A percentile compares a stretch with the other conserved stretches of the same genome.
These are phyloP conservation scores for Fusarium poae DNA, from an alignment of 2,329 filamentous ascomycete species.

Conservation along the genomic window DNA sequence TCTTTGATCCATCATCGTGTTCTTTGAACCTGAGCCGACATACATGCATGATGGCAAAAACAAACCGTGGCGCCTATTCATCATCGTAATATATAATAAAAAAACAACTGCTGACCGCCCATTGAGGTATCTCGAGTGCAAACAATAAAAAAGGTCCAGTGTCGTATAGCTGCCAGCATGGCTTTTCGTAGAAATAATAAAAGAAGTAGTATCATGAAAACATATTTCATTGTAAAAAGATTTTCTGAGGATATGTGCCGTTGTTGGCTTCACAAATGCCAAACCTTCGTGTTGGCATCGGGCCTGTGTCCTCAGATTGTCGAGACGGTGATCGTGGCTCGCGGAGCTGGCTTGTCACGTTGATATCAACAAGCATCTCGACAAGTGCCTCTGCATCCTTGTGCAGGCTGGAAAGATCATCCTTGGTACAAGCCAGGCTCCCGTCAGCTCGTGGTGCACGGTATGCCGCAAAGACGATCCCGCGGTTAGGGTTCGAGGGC, in stretches of 20 bases:
- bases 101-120: conserved; percentile 42
- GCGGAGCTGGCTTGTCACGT: conserved; percentile 56
- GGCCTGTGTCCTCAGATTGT: conserved; percentile 55
- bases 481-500: conserved; percentile 58
- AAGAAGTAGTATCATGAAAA: conserved; percentile 23
- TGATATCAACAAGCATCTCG: conserved; percentile 65
- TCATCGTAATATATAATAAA: conserved; percentile 47
- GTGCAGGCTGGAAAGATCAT: conserved; percentile 62
- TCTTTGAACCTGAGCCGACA: conserved; percentile 11
- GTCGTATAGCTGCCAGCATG: conserved; percentile 14
- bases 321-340: conserved; percentile 47
- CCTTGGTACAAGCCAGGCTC: conserved; percentile 51
- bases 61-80: conserved; percentile 47
- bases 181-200: conserved; percentile 16
- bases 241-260: background rate
- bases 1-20: conserved; percentile 37
- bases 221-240: conserved; percentile 14
- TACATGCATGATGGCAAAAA: conserved; percentile 27
- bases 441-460: conserved; percentile 60
- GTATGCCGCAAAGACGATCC: conserved; percentile 70
- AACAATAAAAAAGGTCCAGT: conserved; percentile 29
- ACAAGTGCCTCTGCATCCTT: conserved; percentile 66
- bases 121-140: conserved; percentile 50
- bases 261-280: conserved; percentile 1
- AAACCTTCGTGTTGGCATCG: conserved; percentile 52